These are phyloP conservation scores for Ampelocalamus luodianensis DNA, from an alignment of 176 grass and related monocot genomes.

Conservation along the genomic window DNA sequence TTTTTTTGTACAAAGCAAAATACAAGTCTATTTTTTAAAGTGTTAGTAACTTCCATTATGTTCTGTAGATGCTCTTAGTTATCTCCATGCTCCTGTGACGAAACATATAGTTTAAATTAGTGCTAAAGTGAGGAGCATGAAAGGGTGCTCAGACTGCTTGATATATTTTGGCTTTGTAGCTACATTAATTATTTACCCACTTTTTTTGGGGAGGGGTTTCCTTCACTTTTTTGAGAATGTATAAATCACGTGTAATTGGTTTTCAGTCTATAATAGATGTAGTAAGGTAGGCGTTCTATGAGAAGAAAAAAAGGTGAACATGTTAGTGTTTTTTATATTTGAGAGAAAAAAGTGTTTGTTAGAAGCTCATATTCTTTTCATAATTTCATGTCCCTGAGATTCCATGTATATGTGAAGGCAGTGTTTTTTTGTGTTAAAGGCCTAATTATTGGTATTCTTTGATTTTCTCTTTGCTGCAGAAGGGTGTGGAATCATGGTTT, in stretches of 20 bases:
- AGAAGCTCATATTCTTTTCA: background rate
- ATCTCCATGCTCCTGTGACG: background rate
- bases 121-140: conserved; percentile 9
- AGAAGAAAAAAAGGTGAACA: background rate
- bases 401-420: background rate
- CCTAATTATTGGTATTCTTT: conserved; percentile 35
- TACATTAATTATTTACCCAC: background rate
- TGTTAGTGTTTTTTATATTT: conserved; percentile 12
- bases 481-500: conserved; percentile 57
- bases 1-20: background rate
- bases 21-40: background rate
- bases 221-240: background rate
- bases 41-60: background rate
- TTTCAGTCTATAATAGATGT: background rate
- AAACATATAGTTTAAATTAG: conserved; percentile 22
- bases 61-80: conserved; percentile 21
- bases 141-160: background rate
- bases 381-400: conserved; percentile 6
- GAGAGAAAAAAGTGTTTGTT: background rate
- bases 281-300: background rate
- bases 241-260: background rate
- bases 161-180: conserved; percentile 8
- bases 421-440: background rate
- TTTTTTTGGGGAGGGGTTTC: background rate
- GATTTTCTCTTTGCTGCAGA: background rate